Conservation (phyloP, 2,329 filamentous ascomycete species). For the Teratosphaeria viscida region DNA sequence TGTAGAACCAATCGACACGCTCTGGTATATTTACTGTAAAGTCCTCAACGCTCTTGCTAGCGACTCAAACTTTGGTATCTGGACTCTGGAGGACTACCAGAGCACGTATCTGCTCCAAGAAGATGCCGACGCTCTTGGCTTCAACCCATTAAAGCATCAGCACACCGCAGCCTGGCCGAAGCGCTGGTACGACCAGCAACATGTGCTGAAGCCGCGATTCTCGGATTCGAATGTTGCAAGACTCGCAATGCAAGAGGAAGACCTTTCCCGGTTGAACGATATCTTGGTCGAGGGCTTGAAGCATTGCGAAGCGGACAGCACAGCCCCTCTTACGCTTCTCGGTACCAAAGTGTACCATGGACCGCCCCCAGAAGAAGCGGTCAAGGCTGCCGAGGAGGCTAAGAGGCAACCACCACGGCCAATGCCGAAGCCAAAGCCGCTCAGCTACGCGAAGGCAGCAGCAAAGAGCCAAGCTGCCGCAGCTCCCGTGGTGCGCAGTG, state of each 20-base stretch:
- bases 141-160: slow-evolving; percentile 46
- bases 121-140: slow-evolving; percentile 56
- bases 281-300: slow-evolving; percentile 52
- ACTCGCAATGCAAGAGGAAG: slow-evolving; percentile 51
- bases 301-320: slow-evolving; percentile 41
- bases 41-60: slow-evolving; percentile 48
- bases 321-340: slow-evolving; percentile 14
- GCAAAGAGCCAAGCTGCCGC: slow-evolving; percentile 13
- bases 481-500: slow-evolving; percentile 3
- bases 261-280: slow-evolving; percentile 55
- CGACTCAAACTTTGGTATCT: slow-evolving; percentile 44
- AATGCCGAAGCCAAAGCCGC: slow-evolving; percentile 13
- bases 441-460: slow-evolving; percentile 23
- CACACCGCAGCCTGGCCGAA: slow-evolving; percentile 35
- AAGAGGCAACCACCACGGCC: slow-evolving; percentile 3
- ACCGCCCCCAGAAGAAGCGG: slow-evolving; percentile 2
- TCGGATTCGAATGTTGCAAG: slow-evolving; percentile 41
- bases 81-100: slow-evolving; percentile 35
- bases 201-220: slow-evolving; percentile 41
- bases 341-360: slow-evolving; percentile 18
- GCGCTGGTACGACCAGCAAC: slow-evolving; percentile 39
- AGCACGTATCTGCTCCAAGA: slow-evolving; percentile 57
- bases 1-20: slow-evolving; percentile 47
- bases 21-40: slow-evolving; percentile 57
- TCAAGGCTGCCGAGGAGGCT: slow-evolving; percentile 1